phyloP scores from a whole-genome alignment of 2,329 filamentous ascomycete species.

The Sordariomycetes sp. region DNA sequence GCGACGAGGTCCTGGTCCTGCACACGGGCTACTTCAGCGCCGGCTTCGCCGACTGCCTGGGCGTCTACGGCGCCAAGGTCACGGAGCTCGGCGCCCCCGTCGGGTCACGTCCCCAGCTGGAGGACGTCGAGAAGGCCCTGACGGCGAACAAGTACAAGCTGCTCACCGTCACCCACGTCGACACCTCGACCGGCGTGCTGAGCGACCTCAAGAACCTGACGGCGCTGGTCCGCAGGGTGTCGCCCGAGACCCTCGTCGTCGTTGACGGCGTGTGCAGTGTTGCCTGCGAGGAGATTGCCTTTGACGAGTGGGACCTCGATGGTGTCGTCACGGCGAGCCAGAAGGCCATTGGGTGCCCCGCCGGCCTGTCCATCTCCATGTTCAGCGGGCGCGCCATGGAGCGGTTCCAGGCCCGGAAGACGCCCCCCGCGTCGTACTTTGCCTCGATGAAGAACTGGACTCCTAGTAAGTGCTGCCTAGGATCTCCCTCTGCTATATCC shows the following conservation, averaged over 20 bases:
- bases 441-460: constrained; percentile 96
- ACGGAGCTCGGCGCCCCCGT: constrained; percentile 85
- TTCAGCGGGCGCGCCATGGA: constrained; percentile 81
- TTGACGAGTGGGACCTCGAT: constrained; percentile 90
- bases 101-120: constrained; percentile 73
- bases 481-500: background rate
- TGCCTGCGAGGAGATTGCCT: constrained; percentile 87
- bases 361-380: constrained; percentile 89
- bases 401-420: constrained; percentile 66
- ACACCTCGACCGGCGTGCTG: constrained; percentile 91
- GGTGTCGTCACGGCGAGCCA: constrained; percentile 89
- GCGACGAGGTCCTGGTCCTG: constrained; percentile 82
- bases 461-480: constrained; percentile 48
- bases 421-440: constrained; percentile 78
- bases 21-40: constrained; percentile 97
- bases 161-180: constrained; percentile 90
- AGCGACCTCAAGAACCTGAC: constrained; percentile 79
- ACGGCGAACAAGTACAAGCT: constrained; percentile 88
- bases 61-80: constrained; percentile 79
- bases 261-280: constrained; percentile 97
- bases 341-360: constrained; percentile 92
- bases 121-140: constrained; percentile 79
- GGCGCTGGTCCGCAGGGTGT: constrained; percentile 72
- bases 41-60: constrained; percentile 83
- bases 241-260: constrained; percentile 79